A percentile compares a stretch with the other conserved stretches of the same genome.
phyloP scores from a whole-genome alignment of 306 rosid genomes.

The Prosopis cineraria region DNA sequence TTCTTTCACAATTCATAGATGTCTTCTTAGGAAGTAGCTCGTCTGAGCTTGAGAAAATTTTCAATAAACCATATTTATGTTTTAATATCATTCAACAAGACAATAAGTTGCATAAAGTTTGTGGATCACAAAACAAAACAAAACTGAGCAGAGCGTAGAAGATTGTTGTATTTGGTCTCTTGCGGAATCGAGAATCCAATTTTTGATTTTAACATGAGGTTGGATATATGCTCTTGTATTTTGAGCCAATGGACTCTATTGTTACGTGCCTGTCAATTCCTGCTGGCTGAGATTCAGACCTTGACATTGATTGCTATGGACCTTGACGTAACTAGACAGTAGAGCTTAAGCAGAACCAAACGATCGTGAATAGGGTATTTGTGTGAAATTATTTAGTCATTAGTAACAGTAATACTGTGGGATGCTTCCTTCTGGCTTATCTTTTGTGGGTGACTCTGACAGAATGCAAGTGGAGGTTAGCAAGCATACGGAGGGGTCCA shows the following conservation, averaged over 20 bases:
- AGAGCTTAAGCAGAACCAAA: slow-evolving; percentile 4
- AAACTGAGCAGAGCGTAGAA: neutral
- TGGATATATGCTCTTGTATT: neutral
- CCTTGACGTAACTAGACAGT: slow-evolving; percentile 1
- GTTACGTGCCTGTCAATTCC: slow-evolving; percentile 4
- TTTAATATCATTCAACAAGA: neutral
- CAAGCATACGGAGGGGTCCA: slow-evolving; percentile 91
- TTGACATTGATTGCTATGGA: slow-evolving; percentile 38
- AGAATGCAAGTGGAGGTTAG: slow-evolving; percentile 99
- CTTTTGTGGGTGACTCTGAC: slow-evolving; percentile 35
- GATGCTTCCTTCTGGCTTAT: slow-evolving; percentile 10
- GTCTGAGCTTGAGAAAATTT: neutral
- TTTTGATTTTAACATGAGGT: neutral
- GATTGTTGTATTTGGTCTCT: neutral
- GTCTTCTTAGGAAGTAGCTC: neutral
- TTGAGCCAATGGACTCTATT: slow-evolving; percentile 31
- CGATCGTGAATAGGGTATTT: slow-evolving; percentile 8
- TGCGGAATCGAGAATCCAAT: neutral
- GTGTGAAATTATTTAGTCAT: neutral
- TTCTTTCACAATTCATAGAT: neutral
- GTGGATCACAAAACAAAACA: neutral
- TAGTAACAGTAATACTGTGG: neutral
- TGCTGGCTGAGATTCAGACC: slow-evolving; percentile 22
- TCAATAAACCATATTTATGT: neutral
- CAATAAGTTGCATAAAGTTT: neutral